phyloP scores from a whole-genome alignment of 2,329 filamentous ascomycete genomes.

The Fusarium sp. region DNA sequence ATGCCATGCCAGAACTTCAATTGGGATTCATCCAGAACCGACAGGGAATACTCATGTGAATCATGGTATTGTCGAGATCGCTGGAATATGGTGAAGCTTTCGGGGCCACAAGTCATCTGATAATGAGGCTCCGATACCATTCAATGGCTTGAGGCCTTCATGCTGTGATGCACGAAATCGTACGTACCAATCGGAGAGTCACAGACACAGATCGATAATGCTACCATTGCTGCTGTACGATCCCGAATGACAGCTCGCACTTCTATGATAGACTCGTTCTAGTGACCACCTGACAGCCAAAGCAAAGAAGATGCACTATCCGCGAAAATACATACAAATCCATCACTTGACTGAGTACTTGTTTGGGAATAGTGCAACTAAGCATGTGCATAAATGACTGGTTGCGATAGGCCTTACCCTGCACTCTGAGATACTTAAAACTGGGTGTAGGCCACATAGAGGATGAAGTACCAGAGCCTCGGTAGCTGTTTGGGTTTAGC shows the following conservation, averaged over 20 bases:
- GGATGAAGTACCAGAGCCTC: conserved; percentile 19
- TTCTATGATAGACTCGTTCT: conserved; percentile 5
- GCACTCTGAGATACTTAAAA: conserved; percentile 7
- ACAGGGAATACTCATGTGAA: not conserved
- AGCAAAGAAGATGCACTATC: not conserved
- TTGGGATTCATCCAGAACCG: not conserved
- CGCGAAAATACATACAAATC: not conserved
- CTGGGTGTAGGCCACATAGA: not conserved
- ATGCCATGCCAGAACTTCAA: not conserved
- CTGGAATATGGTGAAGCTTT: not conserved
- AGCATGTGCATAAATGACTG: conserved; percentile 43
- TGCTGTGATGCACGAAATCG: conserved; percentile 36
- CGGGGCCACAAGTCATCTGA: conserved; percentile 6
- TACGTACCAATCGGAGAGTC: conserved; percentile 24
- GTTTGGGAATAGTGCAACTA: conserved; percentile 26
- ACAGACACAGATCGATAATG: conserved; percentile 26
- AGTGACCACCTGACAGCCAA: conserved; percentile 5
- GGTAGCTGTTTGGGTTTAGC: conserved; percentile 44
- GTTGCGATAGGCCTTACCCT: conserved; percentile 28
- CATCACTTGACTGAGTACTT: conserved; percentile 28
- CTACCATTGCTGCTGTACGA: conserved; percentile 24
- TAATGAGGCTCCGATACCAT: not conserved
- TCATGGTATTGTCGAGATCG: not conserved
- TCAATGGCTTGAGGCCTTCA: conserved; percentile 29
- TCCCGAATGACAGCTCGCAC: conserved; percentile 18